phyloP scores from a whole-genome alignment of 23 red algal species.

The Gracilaria domingensis region DNA sequence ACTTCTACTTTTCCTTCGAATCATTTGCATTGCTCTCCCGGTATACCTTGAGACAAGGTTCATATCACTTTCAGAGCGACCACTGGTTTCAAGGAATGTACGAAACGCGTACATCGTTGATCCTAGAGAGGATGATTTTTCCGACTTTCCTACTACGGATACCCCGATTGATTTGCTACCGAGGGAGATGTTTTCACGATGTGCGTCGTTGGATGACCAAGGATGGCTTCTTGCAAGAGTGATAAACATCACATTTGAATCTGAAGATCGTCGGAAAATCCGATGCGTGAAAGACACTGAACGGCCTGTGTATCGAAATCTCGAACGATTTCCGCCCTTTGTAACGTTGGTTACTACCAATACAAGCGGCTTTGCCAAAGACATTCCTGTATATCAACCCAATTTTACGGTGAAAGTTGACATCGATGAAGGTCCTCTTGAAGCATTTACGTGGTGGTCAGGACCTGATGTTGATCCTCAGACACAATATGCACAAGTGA shows the following conservation, averaged over 20 bases:
- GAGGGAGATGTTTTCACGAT: neutral
- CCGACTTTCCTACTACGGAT: neutral
- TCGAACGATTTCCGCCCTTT: conserved; percentile 6
- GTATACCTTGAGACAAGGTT: neutral
- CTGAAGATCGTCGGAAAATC: neutral
- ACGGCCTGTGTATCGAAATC: neutral
- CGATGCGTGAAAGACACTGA: conserved; percentile 13
- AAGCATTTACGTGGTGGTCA: neutral
- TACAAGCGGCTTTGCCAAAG: neutral
- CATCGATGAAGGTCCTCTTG: neutral
- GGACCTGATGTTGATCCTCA: neutral
- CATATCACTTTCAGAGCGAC: neutral
- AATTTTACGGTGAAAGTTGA: neutral
- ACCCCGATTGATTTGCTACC: neutral
- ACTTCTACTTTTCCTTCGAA: neutral
- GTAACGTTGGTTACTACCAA: no score
- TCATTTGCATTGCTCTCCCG: neutral
- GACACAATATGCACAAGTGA: neutral
- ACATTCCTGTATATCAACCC: neutral
- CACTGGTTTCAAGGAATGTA: neutral
- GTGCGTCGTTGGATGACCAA: neutral
- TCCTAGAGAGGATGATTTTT: neutral
- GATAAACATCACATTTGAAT: neutral
- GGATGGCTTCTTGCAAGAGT: conserved; percentile 13
- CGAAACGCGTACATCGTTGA: neutral